phyloP scores from a whole-genome alignment of 148 eudicot genomes.

The Suaeda aralocaspica region DNA sequence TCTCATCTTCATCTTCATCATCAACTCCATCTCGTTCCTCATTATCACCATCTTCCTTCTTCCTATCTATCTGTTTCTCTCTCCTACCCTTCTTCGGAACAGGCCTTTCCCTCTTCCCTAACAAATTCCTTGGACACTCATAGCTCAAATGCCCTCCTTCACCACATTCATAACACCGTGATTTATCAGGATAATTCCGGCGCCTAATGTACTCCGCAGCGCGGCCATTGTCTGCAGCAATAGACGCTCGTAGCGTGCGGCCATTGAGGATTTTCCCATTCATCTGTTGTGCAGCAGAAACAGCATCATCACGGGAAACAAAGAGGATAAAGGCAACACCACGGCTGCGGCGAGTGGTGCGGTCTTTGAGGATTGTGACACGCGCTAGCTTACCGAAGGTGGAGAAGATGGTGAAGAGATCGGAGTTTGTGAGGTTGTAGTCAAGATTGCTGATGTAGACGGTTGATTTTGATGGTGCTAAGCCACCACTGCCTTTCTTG shows the following conservation, averaged over 20 bases:
- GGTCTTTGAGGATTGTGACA: slow-evolving; percentile 79
- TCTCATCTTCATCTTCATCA: slow-evolving; percentile 33
- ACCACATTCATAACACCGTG: slow-evolving; percentile 91
- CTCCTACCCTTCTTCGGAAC: slow-evolving; percentile 31
- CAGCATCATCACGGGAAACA: slow-evolving; percentile 63
- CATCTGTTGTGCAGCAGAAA: slow-evolving; percentile 49
- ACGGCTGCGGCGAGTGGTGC: slow-evolving; percentile 60
- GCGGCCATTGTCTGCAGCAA: slow-evolving; percentile 86
- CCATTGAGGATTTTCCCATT: slow-evolving; percentile 67
- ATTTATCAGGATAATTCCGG: slow-evolving; percentile 78
- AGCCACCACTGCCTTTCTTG: slow-evolving; percentile 40
- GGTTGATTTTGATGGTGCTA: slow-evolving; percentile 92
- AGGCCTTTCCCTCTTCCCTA: slow-evolving; percentile 77
- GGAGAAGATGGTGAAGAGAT: slow-evolving; percentile 83
- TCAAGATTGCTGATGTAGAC: slow-evolving; percentile 85
- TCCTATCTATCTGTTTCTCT: neutral
- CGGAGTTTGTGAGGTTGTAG: slow-evolving; percentile 78
- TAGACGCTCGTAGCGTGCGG: slow-evolving; percentile 61
- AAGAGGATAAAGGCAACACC: slow-evolving; percentile 90
- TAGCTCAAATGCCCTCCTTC: slow-evolving; percentile 89
- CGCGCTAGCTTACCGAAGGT: slow-evolving; percentile 92
- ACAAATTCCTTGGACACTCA: slow-evolving; percentile 75
- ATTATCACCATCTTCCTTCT: slow-evolving; percentile 12
- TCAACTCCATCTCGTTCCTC: slow-evolving; percentile 29
- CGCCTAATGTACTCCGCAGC: slow-evolving; percentile 72